These are phyloP conservation scores for Penicillium flavigenum DNA, from an alignment of 495 filamentous ascomycete genomes.

Conservation along the genomic window DNA sequence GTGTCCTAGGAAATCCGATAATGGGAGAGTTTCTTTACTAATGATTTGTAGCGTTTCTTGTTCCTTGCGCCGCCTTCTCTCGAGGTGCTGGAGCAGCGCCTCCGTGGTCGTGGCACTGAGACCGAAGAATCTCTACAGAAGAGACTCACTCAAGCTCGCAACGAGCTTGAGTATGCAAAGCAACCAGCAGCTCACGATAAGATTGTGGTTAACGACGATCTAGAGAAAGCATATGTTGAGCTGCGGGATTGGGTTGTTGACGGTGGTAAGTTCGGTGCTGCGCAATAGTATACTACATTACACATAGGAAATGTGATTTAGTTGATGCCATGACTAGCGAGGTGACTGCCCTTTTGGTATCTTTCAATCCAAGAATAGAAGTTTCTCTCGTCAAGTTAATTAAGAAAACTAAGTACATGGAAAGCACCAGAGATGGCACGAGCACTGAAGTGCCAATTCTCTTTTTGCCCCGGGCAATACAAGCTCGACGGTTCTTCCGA, in stretches of 20 bases:
- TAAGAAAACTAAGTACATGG: slow-evolving; percentile 48
- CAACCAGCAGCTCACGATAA: slow-evolving; percentile 75
- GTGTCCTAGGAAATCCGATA: neutral
- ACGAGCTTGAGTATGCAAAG: slow-evolving; percentile 78
- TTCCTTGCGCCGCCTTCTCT: slow-evolving; percentile 81
- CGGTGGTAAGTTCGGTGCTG: slow-evolving; percentile 42
- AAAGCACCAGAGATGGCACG: slow-evolving; percentile 31
- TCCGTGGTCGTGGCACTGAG: slow-evolving; percentile 84
- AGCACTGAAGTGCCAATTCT: slow-evolving; percentile 35
- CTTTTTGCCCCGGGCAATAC: slow-evolving; percentile 32
- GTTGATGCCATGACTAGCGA: neutral
- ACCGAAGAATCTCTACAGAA: slow-evolving; percentile 72
- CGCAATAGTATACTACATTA: neutral
- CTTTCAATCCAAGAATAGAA: slow-evolving; percentile 19
- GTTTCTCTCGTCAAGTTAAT: slow-evolving; percentile 36
- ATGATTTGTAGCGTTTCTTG: slow-evolving; percentile 56
- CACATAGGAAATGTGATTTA: neutral
- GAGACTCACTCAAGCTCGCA: slow-evolving; percentile 72
- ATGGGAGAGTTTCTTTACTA: neutral
- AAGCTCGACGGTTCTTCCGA: slow-evolving; percentile 20
- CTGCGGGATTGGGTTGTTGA: slow-evolving; percentile 65
- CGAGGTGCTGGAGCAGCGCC: slow-evolving; percentile 69
- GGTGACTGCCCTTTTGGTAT: neutral
- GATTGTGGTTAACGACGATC: slow-evolving; percentile 85
- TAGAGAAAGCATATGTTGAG: slow-evolving; percentile 80